These are phyloP conservation scores for Kodamaea plutei DNA, from an alignment of 1,139 yeast species.

Conservation along the genomic window DNA sequence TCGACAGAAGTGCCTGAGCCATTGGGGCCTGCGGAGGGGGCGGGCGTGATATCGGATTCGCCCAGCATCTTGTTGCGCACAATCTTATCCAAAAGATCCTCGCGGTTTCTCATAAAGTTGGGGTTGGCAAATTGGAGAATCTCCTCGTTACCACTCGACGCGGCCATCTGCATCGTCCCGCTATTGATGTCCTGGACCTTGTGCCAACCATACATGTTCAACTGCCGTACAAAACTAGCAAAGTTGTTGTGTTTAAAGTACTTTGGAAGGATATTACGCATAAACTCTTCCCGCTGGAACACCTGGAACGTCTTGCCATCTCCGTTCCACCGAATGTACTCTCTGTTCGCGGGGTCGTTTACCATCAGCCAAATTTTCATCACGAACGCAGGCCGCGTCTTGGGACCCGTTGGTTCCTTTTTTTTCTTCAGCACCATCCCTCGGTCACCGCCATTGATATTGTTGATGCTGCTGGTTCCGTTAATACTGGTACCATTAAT, in stretches of 20 bases:
- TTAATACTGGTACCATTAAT: too few relatives aligned
- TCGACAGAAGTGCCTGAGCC: slow-evolving; percentile 4
- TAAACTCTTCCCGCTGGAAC: slow-evolving; percentile 78
- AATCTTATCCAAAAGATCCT: slow-evolving; percentile 71
- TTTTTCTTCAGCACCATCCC: slow-evolving; percentile 18
- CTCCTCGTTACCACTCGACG: slow-evolving; percentile 43
- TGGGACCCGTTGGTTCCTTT: slow-evolving; percentile 35
- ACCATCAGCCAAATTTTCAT: slow-evolving; percentile 95
- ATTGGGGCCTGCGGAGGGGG: slow-evolving; percentile 3
- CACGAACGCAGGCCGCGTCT: slow-evolving; percentile 77
- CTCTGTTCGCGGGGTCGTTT: slow-evolving; percentile 66
- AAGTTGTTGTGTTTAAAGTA: slow-evolving; percentile 88
- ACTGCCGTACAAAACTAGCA: slow-evolving; percentile 78
- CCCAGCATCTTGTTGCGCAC: slow-evolving; percentile 33
- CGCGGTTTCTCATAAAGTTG: slow-evolving; percentile 66
- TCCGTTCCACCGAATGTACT: slow-evolving; percentile 76
- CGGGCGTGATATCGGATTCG: neutral
- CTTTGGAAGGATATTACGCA: slow-evolving; percentile 76
- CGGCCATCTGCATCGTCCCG: slow-evolving; percentile 51
- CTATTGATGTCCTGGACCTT: slow-evolving; percentile 77
- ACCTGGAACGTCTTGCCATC: slow-evolving; percentile 87
- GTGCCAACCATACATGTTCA: slow-evolving; percentile 98
- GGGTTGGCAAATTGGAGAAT: slow-evolving; percentile 80
- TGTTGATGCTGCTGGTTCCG: neutral
- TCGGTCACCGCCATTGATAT: neutral